Evolutionary conservation across 805 yeast genomes (phyloP).

Genomic region (Schwanniomyces polymorphus): DNA sequence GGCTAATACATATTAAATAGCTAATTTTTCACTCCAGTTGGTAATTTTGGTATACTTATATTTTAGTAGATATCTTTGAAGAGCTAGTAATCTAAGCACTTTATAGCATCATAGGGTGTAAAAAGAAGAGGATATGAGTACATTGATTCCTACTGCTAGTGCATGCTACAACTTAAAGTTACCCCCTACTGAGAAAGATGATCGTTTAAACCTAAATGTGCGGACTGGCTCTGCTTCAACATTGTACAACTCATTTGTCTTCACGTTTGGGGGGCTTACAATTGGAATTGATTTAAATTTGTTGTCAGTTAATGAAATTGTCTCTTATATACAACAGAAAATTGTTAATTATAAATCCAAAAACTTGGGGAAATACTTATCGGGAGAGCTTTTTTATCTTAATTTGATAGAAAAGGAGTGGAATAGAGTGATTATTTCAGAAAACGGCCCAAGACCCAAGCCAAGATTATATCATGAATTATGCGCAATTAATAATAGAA

Average conservation of each 20-base stretch:
- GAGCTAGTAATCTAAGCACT: no score
- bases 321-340: conserved; percentile 34
- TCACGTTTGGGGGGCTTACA: conserved; percentile 69
- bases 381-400: conserved; percentile 63
- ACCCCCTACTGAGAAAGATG: conserved; percentile 56
- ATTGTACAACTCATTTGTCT: conserved; percentile 57
- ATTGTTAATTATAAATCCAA: conserved; percentile 25
- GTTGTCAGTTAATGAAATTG: conserved; percentile 40
- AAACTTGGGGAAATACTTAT: conserved; percentile 41
- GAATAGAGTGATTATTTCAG: conserved; percentile 39
- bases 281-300: conserved; percentile 51
- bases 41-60: no score
- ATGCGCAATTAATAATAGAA: conserved; percentile 45
- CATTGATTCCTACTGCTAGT: conserved; percentile 64
- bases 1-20: no score
- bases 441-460: conserved; percentile 24
- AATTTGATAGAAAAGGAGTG: conserved; percentile 60
- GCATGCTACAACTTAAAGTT: conserved; percentile 55
- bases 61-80: no score
- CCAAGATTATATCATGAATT: conserved; percentile 65
- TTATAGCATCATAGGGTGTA: no score
- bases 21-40: no score
- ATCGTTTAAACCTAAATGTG: conserved; percentile 53
- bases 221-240: conserved; percentile 70
- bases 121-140: conserved; percentile 44